phyloP scores from a whole-genome alignment of 805 yeast genomes.

The Teunomyces stri region DNA sequence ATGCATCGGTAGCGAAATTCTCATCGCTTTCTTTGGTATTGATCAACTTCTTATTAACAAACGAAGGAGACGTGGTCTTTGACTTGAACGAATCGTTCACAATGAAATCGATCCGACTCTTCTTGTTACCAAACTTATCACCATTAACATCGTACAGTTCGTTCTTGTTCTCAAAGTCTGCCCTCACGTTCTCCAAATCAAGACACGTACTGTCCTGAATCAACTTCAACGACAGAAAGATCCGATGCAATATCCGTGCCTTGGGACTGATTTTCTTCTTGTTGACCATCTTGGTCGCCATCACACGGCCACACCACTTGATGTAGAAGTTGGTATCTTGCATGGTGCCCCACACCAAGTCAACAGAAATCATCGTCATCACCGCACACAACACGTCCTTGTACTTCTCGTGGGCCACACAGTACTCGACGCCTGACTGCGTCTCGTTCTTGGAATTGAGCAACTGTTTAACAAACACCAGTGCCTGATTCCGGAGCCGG shows the following conservation, averaged over 20 bases:
- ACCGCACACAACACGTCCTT: constrained; percentile 83
- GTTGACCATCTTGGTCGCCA: constrained; percentile 62
- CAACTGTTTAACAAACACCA: constrained; percentile 61
- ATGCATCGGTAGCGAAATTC: constrained; percentile 69
- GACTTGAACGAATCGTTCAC: constrained; percentile 13
- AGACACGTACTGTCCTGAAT: constrained; percentile 74
- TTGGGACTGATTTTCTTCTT: constrained; percentile 68
- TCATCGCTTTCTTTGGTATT: constrained; percentile 52
- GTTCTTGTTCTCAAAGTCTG: constrained; percentile 27
- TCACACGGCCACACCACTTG: constrained; percentile 72
- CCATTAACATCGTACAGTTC: constrained; percentile 37
- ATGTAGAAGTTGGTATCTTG: constrained; percentile 76
- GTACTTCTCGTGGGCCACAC: constrained; percentile 59
- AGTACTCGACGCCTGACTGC: constrained; percentile 41
- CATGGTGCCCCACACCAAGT: constrained; percentile 89
- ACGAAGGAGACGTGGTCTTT: constrained; percentile 33
- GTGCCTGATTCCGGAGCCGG: constrained; percentile 71
- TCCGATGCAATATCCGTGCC: constrained; percentile 74
- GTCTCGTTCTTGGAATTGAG: constrained; percentile 32
- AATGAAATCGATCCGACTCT: constrained; percentile 26
- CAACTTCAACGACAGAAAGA: constrained; percentile 69
- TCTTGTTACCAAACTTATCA: constrained; percentile 24
- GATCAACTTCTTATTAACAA: constrained; percentile 41
- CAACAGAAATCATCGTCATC: constrained; percentile 82
- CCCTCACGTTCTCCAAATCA: constrained; percentile 31